phyloP scores from a whole-genome alignment of 2,329 filamentous ascomycete genomes.

The Fusarium sp. region DNA sequence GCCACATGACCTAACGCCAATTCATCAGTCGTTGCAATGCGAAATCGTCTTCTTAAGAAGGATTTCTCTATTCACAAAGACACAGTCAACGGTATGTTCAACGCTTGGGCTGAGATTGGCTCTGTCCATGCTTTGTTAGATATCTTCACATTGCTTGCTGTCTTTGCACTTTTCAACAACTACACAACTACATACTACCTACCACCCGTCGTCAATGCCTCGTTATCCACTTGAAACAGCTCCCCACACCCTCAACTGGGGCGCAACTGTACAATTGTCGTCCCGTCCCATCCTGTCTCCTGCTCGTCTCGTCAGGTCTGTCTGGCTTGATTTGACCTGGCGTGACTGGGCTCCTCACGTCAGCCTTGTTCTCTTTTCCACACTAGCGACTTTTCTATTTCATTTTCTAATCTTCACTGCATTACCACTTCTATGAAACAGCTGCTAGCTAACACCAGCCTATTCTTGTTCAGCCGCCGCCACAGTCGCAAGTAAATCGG shows the following conservation, averaged over 20 bases:
- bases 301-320: conserved; percentile 5
- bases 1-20: not conserved
- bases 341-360: conserved; percentile 17
- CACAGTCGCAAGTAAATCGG: conserved; percentile 28
- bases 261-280: conserved; percentile 27
- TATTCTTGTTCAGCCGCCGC: conserved; percentile 29
- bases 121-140: not conserved
- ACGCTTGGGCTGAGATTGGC: not conserved
- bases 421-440: not conserved
- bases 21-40: conserved; percentile 39
- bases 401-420: not conserved
- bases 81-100: conserved; percentile 37
- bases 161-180: conserved; percentile 15
- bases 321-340: not conserved
- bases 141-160: not conserved
- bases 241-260: conserved; percentile 36
- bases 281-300: conserved; percentile 11
- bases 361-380: conserved; percentile 21
- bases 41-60: conserved; percentile 46
- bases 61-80: conserved; percentile 50
- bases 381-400: not conserved
- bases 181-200: not conserved
- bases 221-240: conserved; percentile 36
- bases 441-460: conserved; percentile 30
- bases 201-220: conserved; percentile 1